Evolutionary conservation across 257 asterid species (phyloP).

Genomic region (Penstemon barbatus): DNA sequence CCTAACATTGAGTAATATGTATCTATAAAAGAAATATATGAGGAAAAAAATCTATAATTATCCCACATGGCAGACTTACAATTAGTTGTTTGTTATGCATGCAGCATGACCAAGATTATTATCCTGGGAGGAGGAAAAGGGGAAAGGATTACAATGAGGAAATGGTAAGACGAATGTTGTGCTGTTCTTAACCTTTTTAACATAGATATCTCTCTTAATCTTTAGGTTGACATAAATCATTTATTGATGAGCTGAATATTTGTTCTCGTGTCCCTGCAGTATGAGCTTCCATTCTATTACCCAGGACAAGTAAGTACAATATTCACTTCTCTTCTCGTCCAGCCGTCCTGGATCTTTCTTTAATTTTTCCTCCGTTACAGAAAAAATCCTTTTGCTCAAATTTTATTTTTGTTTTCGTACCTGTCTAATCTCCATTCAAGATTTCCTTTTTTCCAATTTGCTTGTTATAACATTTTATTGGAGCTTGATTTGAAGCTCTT

Average conservation of each 20-base stretch:
- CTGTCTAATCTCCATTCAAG: too few relatives aligned
- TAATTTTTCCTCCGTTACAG: neutral
- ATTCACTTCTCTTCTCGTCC: slow-evolving; percentile 7
- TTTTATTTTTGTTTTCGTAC: too few relatives aligned
- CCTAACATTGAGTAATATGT: neutral
- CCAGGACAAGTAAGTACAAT: slow-evolving; percentile 83
- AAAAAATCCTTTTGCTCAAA: too few relatives aligned
- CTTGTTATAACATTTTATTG: too few relatives aligned
- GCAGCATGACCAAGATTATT: slow-evolving; percentile 92
- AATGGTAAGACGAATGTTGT: slow-evolving; percentile 54
- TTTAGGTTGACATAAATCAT: slow-evolving; percentile 6
- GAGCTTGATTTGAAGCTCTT: slow-evolving; percentile 11
- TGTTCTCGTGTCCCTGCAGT: slow-evolving; percentile 55
- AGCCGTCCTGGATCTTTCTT: neutral
- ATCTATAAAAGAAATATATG: neutral
- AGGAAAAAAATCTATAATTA: slow-evolving; percentile 2
- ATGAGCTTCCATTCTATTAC: slow-evolving; percentile 92
- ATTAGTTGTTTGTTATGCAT: slow-evolving; percentile 19
- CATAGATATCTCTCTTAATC: neutral
- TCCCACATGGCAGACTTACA: slow-evolving; percentile 22
- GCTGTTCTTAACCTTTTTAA: neutral
- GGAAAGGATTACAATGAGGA: slow-evolving; percentile 90
- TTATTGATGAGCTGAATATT: slow-evolving; percentile 31
- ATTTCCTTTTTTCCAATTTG: too few relatives aligned
- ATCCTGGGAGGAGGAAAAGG: slow-evolving; percentile 94